These are phyloP conservation scores for Diversispora epigaea DNA, from an alignment of 192 early-diverging fungal species.

Conservation along the genomic window DNA sequence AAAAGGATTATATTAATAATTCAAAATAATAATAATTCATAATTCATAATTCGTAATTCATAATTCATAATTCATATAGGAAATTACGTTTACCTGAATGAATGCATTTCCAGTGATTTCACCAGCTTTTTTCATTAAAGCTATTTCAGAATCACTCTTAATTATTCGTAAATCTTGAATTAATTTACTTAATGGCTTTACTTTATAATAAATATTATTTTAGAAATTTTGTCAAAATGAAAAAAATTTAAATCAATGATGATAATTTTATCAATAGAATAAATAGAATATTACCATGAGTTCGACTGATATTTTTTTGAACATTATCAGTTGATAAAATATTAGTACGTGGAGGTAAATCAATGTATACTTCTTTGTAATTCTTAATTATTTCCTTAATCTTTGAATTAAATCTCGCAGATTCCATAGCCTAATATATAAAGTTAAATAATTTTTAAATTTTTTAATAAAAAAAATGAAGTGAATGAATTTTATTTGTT, in stretches of 20 bases:
- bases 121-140: constrained; percentile 75
- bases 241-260: not conserved
- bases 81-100: constrained; percentile 49
- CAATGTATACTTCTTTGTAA: constrained; percentile 28
- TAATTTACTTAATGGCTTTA: constrained; percentile 55
- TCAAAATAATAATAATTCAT: not conserved
- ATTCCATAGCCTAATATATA: constrained; percentile 31
- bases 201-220: not conserved
- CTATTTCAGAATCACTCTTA: constrained; percentile 78
- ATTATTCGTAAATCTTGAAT: constrained; percentile 73
- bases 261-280: not conserved
- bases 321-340: constrained; percentile 27
- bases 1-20: too few species aligned
- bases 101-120: constrained; percentile 80
- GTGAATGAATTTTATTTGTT: not conserved
- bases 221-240: not conserved
- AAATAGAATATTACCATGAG: constrained; percentile 18
- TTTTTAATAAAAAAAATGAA: not conserved
- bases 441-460: not conserved
- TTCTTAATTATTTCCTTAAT: constrained; percentile 26
- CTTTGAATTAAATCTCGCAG: constrained; percentile 25
- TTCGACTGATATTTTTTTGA: constrained; percentile 16
- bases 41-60: constrained; percentile 1
- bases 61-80: not conserved
- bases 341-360: constrained; percentile 25